phyloP scores from a whole-genome alignment of 306 rosid genomes.

The Quercus variabilis region DNA sequence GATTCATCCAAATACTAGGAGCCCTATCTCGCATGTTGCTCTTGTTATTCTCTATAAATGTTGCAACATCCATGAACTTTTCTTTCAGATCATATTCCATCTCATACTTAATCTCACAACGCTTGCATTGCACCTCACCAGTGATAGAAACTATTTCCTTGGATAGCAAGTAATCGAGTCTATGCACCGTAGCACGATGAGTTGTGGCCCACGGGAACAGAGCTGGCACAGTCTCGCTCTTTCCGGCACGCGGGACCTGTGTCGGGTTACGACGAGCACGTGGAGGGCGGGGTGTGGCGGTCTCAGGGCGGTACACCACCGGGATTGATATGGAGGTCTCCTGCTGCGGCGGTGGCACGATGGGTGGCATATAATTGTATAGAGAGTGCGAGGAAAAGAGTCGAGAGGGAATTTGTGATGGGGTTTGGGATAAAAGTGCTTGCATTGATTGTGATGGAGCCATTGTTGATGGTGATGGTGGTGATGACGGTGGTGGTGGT shows the following conservation, averaged over 20 bases:
- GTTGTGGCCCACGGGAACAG: conserved; percentile 57
- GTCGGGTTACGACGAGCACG: conserved; percentile 5
- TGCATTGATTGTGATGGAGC: background rate
- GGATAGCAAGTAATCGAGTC: background rate
- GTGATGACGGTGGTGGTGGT: background rate
- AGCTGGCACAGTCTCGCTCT: background rate
- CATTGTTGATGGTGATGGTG: background rate
- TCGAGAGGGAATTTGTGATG: background rate
- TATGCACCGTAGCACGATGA: conserved; percentile 23
- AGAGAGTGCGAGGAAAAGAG: background rate
- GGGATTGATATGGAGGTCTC: background rate
- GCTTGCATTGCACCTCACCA: conserved; percentile 39
- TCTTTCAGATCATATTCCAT: conserved; percentile 3
- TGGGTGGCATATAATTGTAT: background rate
- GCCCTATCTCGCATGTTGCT: conserved; percentile 33
- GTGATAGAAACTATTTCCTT: conserved; percentile 12
- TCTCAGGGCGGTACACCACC: background rate
- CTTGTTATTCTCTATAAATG: background rate
- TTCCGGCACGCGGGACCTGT: background rate
- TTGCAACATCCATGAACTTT: background rate
- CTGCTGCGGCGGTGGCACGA: background rate
- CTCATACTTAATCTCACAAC: conserved; percentile 21
- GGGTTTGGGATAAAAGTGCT: background rate
- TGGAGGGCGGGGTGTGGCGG: background rate
- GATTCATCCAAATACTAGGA: conserved; percentile 33